A percentile compares a stretch with the other conserved stretches of the same genome.
Evolutionary conservation across 2,329 filamentous ascomycete species (phyloP).

Genomic region (Xylariaceae sp.): DNA sequence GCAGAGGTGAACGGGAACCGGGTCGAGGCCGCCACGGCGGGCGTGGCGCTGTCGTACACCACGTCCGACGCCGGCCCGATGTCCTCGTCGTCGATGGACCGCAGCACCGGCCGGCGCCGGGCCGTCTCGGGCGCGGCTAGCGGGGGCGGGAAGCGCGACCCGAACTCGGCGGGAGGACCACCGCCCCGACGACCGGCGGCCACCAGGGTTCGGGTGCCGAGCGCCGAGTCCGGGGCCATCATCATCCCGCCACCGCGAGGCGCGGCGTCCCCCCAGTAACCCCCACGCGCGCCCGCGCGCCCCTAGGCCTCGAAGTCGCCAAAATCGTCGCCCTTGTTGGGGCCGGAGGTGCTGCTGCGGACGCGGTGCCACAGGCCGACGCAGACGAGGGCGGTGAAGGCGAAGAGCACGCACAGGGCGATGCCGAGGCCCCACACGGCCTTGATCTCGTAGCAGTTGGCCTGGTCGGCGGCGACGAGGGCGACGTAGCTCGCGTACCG

Average conservation of each 20-base stretch:
- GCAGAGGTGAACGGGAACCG: too few species aligned
- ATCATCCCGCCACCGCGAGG: too few species aligned
- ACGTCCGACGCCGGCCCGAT: too few species aligned
- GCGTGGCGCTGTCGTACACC: too few species aligned
- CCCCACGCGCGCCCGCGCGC: conserved; percentile 35
- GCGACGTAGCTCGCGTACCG: conserved; percentile 32
- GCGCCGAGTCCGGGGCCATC: too few species aligned
- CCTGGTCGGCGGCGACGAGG: conserved; percentile 44
- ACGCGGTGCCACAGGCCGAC: conserved; percentile 56
- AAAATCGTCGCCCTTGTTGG: too few species aligned
- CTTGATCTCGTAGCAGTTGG: conserved; percentile 78
- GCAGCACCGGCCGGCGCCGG: conserved; percentile 16
- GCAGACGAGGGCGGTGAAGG: conserved; percentile 52
- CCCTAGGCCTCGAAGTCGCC: conserved; percentile 43
- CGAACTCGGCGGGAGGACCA: too few species aligned
- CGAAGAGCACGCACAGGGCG: conserved; percentile 65
- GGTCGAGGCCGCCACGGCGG: too few species aligned
- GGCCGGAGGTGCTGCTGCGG: conserved; percentile 31
- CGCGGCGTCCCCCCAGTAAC: conserved; percentile 5
- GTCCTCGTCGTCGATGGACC: conserved; percentile 14
- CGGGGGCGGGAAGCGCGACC: conserved; percentile 15
- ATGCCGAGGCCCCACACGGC: conserved; percentile 81
- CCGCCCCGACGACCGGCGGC: neutral
- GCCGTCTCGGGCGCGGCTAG: conserved; percentile 17
- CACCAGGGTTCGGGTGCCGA: conserved; percentile 17